Percentiles rank a stretch among this genome's conserved stretches.
phyloP scores from a whole-genome alignment of 2,329 filamentous ascomycete species.

The Phoma sp. region DNA sequence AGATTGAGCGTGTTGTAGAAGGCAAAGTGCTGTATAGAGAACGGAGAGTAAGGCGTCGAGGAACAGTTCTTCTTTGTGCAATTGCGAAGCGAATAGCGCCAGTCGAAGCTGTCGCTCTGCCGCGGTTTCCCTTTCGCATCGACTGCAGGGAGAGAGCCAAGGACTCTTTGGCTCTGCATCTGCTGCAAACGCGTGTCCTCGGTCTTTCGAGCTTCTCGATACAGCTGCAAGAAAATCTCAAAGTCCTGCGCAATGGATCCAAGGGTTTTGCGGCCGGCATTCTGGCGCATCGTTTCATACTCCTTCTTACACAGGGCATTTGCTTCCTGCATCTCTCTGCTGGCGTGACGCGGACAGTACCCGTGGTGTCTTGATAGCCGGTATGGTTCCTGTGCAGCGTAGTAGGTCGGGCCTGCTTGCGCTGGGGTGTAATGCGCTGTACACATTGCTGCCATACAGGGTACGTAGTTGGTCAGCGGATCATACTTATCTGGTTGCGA shows the following conservation, averaged over 20 bases:
- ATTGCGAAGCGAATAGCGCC: slow-evolving; percentile 34
- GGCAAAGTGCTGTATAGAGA: slow-evolving; percentile 26
- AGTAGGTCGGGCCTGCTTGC: slow-evolving; percentile 36
- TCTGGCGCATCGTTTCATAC: slow-evolving; percentile 40
- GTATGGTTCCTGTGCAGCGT: slow-evolving; percentile 37
- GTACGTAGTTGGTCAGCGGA: slow-evolving; percentile 38
- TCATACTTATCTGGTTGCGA: slow-evolving; percentile 33
- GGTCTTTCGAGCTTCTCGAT: slow-evolving; percentile 21
- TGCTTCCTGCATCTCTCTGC: slow-evolving; percentile 33
- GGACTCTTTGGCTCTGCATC: slow-evolving; percentile 20
- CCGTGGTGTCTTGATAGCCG: slow-evolving; percentile 32
- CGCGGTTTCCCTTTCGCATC: slow-evolving; percentile 1
- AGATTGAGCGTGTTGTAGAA: slow-evolving; percentile 30
- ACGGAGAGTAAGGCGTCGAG: slow-evolving; percentile 30
- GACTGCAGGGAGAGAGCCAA: slow-evolving; percentile 11
- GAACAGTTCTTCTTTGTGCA: slow-evolving; percentile 33
- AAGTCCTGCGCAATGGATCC: slow-evolving; percentile 37
- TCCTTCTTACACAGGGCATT: slow-evolving; percentile 32
- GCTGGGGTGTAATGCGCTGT: slow-evolving; percentile 32
- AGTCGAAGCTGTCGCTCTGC: slow-evolving; percentile 25
- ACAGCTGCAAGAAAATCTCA: slow-evolving; percentile 26
- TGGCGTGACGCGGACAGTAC: slow-evolving; percentile 37
- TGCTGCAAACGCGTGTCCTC: slow-evolving; percentile 19
- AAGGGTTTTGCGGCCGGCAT: slow-evolving; percentile 42
- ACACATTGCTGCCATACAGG: slow-evolving; percentile 36